These are phyloP conservation scores for Cercospora canescens DNA, from an alignment of 2,329 filamentous ascomycete genomes.

Conservation along the genomic window DNA sequence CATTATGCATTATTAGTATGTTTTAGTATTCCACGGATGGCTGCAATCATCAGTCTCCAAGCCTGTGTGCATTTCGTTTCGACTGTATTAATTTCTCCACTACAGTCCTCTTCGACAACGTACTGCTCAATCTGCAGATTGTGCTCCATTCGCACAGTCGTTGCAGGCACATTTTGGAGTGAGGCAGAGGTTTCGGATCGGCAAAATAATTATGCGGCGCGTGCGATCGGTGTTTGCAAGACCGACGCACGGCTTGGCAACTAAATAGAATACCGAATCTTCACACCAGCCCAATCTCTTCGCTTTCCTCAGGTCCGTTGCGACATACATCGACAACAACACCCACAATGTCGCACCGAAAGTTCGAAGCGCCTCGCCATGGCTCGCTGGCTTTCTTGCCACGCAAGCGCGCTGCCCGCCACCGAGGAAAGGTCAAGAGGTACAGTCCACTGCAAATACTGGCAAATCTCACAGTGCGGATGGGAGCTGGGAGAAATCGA, in stretches of 20 bases:
- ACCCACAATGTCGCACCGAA: constrained; percentile 58
- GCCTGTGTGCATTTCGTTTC: too few species aligned
- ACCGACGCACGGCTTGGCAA: background rate
- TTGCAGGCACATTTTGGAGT: too few species aligned
- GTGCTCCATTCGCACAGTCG: too few species aligned
- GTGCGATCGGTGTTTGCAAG: background rate
- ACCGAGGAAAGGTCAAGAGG: constrained; percentile 98
- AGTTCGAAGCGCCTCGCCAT: constrained; percentile 89
- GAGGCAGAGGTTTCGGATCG: too few species aligned
- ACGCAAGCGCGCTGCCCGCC: constrained; percentile 84
- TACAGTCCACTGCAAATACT: constrained; percentile 46
- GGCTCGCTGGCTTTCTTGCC: constrained; percentile 65
- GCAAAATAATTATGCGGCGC: background rate
- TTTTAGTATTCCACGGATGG: too few species aligned
- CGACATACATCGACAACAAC: constrained; percentile 15
- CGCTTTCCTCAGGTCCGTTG: constrained; percentile 9
- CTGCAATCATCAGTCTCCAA: too few species aligned
- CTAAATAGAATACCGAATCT: constrained; percentile 1
- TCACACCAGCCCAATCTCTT: background rate
- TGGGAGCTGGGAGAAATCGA: background rate
- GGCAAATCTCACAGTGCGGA: background rate
- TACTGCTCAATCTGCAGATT: too few species aligned
- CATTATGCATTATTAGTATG: background rate
- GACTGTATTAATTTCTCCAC: too few species aligned
- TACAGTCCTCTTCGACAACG: too few species aligned